Conservation (phyloP, 139 green algal species). For the Chlamydomonas eustigma region DNA sequence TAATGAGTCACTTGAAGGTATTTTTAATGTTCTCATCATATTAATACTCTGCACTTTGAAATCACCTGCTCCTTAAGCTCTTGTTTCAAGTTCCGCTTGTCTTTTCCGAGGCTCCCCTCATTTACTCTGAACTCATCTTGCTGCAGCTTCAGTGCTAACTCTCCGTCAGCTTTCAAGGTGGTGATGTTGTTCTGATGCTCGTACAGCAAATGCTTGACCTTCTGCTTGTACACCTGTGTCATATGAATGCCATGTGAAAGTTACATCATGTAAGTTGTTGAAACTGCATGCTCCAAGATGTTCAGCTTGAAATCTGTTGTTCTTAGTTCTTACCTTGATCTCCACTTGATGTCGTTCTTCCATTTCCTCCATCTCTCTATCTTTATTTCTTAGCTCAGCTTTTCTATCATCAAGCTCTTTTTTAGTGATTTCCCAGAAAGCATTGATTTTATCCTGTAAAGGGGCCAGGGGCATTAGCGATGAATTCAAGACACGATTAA, state of each 20-base stretch:
- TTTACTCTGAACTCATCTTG: constrained; percentile 60
- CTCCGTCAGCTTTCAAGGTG: constrained; percentile 76
- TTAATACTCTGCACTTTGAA: too few species aligned
- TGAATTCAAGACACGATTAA: too few species aligned
- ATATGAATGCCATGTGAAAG: too few species aligned
- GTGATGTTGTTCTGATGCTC: constrained; percentile 88
- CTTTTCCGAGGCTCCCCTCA: constrained; percentile 61
- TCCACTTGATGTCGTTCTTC: constrained; percentile 85
- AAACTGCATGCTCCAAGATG: too few species aligned
- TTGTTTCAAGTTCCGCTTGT: constrained; percentile 78
- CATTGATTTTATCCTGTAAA: constrained; percentile 93
- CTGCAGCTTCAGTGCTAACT: constrained; percentile 73
- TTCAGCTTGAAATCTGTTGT: too few species aligned
- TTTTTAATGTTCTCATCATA: too few species aligned
- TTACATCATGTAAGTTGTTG: too few species aligned
- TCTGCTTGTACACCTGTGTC: constrained; percentile 90
- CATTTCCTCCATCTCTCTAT: constrained; percentile 84
- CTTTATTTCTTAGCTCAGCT: constrained; percentile 81
- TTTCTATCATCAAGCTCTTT: constrained; percentile 78
- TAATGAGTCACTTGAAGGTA: too few species aligned
- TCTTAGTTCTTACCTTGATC: constrained; percentile 79
- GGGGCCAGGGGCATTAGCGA: too few species aligned
- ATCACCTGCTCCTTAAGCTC: constrained; percentile 73
- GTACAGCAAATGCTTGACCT: constrained; percentile 93
- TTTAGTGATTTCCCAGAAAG: constrained; percentile 91